A percentile compares a stretch with the other conserved stretches of the same genome.
Evolutionary conservation across 371 early-diverging fungal species (phyloP).

Genomic region (Fennellomyces sp.): DNA sequence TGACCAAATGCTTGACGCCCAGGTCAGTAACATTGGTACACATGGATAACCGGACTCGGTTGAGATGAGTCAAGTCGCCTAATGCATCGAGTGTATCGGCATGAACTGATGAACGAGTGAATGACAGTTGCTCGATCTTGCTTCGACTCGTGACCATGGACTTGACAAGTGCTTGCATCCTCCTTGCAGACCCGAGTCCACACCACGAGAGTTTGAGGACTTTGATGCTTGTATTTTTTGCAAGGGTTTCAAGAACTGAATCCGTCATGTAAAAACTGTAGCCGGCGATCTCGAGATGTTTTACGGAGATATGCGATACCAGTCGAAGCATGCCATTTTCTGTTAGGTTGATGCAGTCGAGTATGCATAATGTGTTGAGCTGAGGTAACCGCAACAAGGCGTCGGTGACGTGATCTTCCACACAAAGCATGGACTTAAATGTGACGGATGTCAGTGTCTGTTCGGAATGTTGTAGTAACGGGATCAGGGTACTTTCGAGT

Average conservation of each 20-base stretch:
- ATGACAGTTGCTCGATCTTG: background rate
- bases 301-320: background rate
- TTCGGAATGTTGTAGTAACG: background rate
- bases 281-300: background rate
- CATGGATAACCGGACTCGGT: background rate
- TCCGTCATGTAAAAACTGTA: background rate
- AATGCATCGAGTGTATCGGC: background rate
- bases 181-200: background rate
- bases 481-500: background rate
- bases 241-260: background rate
- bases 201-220: background rate
- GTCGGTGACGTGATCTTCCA: background rate
- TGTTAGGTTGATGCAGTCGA: background rate
- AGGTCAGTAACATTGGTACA: background rate
- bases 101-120: background rate
- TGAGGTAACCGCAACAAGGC: background rate
- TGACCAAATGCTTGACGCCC: too few relatives aligned
- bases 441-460: background rate
- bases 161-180: background rate
- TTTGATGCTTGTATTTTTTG: background rate
- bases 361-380: background rate
- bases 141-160: background rate
- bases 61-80: background rate
- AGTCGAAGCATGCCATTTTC: background rate
- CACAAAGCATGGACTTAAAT: background rate